A percentile compares a stretch with the other conserved stretches of the same genome.
These are phyloP conservation scores for Camellia lanceoleosa DNA, from an alignment of 148 eudicot genomes.

Conservation along the genomic window DNA sequence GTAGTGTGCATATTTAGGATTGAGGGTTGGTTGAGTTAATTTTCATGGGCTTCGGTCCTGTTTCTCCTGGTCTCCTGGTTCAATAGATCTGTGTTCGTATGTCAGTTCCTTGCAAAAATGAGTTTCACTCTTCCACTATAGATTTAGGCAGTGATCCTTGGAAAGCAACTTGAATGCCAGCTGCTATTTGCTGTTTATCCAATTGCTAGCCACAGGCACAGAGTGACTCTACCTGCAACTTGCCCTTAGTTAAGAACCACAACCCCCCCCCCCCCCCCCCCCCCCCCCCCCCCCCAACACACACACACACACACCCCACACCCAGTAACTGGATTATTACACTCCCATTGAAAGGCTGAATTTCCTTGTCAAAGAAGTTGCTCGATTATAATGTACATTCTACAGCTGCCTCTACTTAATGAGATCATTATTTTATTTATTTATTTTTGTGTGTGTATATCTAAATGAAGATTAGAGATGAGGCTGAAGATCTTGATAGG, in stretches of 20 bases:
- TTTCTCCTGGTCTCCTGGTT: not conserved
- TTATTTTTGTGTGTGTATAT: not conserved
- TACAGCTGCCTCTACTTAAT: not conserved
- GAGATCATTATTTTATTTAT: not conserved
- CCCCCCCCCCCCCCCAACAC: not conserved
- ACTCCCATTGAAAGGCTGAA: not conserved
- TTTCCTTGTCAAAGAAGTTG: constrained; percentile 13
- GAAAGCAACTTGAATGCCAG: not conserved
- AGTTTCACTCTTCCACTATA: not conserved
- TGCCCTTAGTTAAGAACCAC: not conserved
- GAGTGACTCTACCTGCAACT: not conserved
- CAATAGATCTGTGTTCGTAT: not conserved
- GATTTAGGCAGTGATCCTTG: not conserved
- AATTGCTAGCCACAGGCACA: not conserved
- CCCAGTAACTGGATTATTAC: not conserved
- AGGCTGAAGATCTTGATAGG: constrained; percentile 70
- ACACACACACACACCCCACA: no score
- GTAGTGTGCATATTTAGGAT: not conserved
- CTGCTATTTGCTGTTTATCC: not conserved
- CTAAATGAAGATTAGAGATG: constrained; percentile 55
- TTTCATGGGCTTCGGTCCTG: not conserved
- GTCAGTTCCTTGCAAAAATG: not conserved
- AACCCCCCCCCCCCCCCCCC: not conserved
- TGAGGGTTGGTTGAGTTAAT: not conserved
- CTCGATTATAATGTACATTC: not conserved